These are phyloP conservation scores for Pseudohalonectria lignicola DNA, from an alignment of 2,329 filamentous ascomycete species.

Conservation along the genomic window DNA sequence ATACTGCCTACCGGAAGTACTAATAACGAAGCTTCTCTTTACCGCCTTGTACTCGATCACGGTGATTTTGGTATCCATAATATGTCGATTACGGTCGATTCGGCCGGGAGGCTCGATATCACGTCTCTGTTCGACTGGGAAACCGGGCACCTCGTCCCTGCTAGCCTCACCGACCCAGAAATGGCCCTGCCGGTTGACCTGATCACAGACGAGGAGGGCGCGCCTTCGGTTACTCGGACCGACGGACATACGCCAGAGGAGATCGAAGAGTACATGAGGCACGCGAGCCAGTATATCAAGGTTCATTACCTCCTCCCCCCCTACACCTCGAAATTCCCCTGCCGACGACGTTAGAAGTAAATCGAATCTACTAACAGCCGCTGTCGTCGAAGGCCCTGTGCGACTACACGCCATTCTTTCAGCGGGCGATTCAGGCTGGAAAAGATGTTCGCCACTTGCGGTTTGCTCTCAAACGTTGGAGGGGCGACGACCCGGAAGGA, in stretches of 20 bases:
- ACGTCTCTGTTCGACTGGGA: conserved; percentile 21
- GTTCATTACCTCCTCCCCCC: conserved; percentile 6
- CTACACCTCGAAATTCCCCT: not conserved
- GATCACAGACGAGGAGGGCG: not conserved
- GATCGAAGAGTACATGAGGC: conserved; percentile 9
- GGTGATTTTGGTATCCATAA: conserved; percentile 22
- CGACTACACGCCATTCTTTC: conserved; percentile 9
- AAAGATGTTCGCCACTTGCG: conserved; percentile 16
- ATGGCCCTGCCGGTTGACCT: conserved; percentile 1
- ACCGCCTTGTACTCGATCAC: conserved; percentile 21
- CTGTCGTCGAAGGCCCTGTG: conserved; percentile 6
- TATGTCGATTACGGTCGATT: conserved; percentile 13
- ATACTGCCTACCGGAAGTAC: conserved; percentile 8
- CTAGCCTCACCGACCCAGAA: conserved; percentile 10
- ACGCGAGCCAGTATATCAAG: conserved; percentile 14
- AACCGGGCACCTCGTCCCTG: conserved; percentile 17
- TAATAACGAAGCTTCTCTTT: conserved; percentile 7
- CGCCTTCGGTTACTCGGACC: conserved; percentile 9
- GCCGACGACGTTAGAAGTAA: not conserved
- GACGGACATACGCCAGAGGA: conserved; percentile 7
- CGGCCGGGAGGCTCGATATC: conserved; percentile 7
- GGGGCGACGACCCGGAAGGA: conserved; percentile 5
- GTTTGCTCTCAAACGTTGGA: conserved; percentile 13
- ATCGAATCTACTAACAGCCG: not conserved
- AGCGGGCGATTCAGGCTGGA: conserved; percentile 12